A percentile compares a stretch with the other conserved stretches of the same genome.
These are phyloP conservation scores for Colletotrichum sp. DNA, from an alignment of 2,329 filamentous ascomycete species.

Conservation along the genomic window DNA sequence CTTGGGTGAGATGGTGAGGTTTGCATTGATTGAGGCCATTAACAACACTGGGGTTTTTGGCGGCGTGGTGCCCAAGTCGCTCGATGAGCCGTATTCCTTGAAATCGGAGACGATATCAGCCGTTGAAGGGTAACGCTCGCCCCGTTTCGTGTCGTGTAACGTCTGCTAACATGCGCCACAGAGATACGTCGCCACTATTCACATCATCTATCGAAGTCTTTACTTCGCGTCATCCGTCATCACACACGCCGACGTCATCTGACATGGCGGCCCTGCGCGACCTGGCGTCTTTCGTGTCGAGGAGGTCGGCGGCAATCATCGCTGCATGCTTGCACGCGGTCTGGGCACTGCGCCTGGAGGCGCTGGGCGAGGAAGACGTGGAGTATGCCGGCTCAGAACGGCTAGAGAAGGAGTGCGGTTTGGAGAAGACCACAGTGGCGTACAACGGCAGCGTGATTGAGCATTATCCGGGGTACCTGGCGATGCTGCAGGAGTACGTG, in stretches of 20 bases:
- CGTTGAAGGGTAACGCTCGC: conserved; percentile 56
- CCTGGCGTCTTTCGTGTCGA: conserved; percentile 60
- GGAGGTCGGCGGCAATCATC: conserved; percentile 63
- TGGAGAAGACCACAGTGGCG: conserved; percentile 65
- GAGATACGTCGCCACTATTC: conserved; percentile 49
- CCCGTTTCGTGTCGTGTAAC: neutral
- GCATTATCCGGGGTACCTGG: conserved; percentile 73
- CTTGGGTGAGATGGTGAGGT: conserved; percentile 67
- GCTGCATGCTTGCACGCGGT: conserved; percentile 64
- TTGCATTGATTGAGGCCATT: conserved; percentile 64
- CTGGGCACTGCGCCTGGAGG: conserved; percentile 60
- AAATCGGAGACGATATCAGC: conserved; percentile 65
- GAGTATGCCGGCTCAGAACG: conserved; percentile 27
- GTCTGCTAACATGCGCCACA: conserved; percentile 27
- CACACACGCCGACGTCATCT: conserved; percentile 39
- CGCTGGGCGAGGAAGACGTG: conserved; percentile 39
- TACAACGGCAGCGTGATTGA: conserved; percentile 84
- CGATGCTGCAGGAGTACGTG: conserved; percentile 66
- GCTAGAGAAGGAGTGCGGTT: conserved; percentile 55
- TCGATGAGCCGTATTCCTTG: conserved; percentile 60
- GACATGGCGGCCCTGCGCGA: conserved; percentile 59
- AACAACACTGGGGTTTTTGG: conserved; percentile 58
- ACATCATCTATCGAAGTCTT: conserved; percentile 54
- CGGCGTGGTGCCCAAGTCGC: conserved; percentile 59
- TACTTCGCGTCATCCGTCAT: conserved; percentile 52